Evolutionary conservation across 208 protist species (phyloP).

Genomic region (Naegleria lovaniensis): DNA sequence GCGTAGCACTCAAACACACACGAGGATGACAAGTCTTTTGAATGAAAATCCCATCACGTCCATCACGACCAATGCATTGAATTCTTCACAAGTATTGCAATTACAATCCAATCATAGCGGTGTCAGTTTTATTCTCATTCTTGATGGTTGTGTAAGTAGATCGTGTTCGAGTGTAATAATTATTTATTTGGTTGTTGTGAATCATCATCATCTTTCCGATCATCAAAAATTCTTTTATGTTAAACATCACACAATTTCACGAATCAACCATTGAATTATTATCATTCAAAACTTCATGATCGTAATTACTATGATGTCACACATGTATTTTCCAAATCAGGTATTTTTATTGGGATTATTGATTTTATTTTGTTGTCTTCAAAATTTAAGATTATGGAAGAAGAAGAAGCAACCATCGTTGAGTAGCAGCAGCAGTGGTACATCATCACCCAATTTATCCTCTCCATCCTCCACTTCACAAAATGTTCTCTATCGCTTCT

Average conservation of each 20-base stretch:
- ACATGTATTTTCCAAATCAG: too few species aligned
- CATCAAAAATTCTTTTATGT: too few species aligned
- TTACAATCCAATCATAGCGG: background rate
- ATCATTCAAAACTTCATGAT: too few species aligned
- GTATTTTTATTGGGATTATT: background rate
- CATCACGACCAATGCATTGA: background rate
- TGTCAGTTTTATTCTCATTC: background rate
- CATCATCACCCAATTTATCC: too few species aligned
- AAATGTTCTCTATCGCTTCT: background rate
- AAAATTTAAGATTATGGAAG: slow-evolving; percentile 12
- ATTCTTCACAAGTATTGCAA: background rate
- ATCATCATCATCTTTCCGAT: too few species aligned
- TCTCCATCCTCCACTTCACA: background rate
- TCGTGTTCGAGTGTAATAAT: too few species aligned
- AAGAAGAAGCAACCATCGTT: background rate
- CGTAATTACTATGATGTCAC: too few species aligned
- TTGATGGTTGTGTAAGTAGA: background rate
- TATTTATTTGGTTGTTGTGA: too few species aligned
- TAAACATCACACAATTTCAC: too few species aligned
- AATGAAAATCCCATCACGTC: background rate
- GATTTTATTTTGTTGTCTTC: background rate
- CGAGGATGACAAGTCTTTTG: too few species aligned
- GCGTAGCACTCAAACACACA: too few species aligned
- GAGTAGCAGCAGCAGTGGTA: background rate
- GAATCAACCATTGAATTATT: too few species aligned